Evolutionary conservation across 2,329 filamentous ascomycete species (phyloP).

Genomic region (Pestalotiopsis sp.): DNA sequence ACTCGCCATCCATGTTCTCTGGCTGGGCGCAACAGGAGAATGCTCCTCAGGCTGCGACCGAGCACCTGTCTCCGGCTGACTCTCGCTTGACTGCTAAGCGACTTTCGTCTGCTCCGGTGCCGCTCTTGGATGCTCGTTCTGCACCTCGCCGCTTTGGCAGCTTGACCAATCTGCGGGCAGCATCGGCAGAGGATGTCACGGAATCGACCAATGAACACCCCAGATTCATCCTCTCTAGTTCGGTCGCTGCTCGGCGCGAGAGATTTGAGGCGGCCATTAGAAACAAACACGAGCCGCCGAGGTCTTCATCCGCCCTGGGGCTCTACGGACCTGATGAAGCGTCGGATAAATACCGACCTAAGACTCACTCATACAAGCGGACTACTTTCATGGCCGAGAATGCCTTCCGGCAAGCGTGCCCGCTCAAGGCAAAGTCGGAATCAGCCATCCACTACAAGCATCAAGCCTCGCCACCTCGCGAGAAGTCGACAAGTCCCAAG

Average conservation of each 20-base stretch:
- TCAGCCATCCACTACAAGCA: neutral
- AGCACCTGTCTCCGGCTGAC: neutral
- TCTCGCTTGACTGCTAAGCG: slow-evolving; percentile 5
- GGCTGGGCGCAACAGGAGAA: slow-evolving; percentile 11
- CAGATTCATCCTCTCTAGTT: slow-evolving; percentile 7
- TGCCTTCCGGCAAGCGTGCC: neutral
- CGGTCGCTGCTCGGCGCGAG: neutral
- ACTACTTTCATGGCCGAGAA: slow-evolving; percentile 5
- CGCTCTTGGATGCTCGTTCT: neutral
- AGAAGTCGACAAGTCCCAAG: neutral
- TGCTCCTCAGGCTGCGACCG: neutral
- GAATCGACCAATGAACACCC: neutral
- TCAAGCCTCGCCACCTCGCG: neutral
- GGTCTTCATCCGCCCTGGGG: slow-evolving; percentile 1
- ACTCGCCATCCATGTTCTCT: slow-evolving; percentile 13
- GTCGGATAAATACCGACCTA: neutral
- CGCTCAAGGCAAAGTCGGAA: neutral
- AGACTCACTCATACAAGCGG: slow-evolving; percentile 5
- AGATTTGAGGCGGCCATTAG: neutral
- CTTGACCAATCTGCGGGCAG: slow-evolving; percentile 9
- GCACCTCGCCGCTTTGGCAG: slow-evolving; percentile 14
- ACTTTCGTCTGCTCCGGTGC: neutral
- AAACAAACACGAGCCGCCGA: neutral
- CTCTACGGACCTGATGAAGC: neutral
- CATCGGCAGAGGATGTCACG: neutral